These are phyloP conservation scores for Suillus discolor DNA, from an alignment of 768 basidiomycete species.

Conservation along the genomic window DNA sequence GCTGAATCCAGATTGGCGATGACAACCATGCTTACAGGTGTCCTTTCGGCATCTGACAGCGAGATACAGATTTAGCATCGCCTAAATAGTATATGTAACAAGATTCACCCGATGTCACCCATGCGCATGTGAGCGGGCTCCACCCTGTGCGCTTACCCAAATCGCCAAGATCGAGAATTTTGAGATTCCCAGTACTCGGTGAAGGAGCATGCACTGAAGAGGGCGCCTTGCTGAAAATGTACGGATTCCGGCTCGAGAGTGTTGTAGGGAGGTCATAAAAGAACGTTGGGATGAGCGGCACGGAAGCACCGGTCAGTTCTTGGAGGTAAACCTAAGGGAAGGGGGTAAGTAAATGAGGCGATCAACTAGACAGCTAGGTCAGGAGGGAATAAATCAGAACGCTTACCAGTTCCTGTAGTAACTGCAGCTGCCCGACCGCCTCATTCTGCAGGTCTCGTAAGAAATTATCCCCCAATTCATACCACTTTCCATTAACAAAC, in stretches of 20 bases:
- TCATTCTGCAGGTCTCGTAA: constrained; percentile 64
- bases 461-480: constrained; percentile 54
- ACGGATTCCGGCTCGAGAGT: constrained; percentile 67
- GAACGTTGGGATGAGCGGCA: constrained; percentile 61
- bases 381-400: not conserved
- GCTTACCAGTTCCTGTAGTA: constrained; percentile 74
- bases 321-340: constrained; percentile 56
- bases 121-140: constrained; percentile 35
- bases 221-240: constrained; percentile 58
- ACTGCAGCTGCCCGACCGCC: constrained; percentile 57
- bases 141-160: constrained; percentile 6
- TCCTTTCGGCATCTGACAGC: constrained; percentile 14
- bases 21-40: constrained; percentile 57
- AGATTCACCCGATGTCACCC: constrained; percentile 66
- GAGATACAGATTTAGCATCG: not conserved
- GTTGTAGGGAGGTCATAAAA: constrained; percentile 91
- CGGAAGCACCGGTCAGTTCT: constrained; percentile 53
- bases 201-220: constrained; percentile 52
- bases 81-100: constrained; percentile 16
- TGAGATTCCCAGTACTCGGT: constrained; percentile 53
- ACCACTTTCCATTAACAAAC: constrained; percentile 88
- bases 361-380: not conserved
- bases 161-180: constrained; percentile 27
- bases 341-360: not conserved
- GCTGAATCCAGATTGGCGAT: constrained; percentile 77